phyloP scores from a whole-genome alignment of 176 grass and related monocot genomes.

The Eremochloa ophiuroides region DNA sequence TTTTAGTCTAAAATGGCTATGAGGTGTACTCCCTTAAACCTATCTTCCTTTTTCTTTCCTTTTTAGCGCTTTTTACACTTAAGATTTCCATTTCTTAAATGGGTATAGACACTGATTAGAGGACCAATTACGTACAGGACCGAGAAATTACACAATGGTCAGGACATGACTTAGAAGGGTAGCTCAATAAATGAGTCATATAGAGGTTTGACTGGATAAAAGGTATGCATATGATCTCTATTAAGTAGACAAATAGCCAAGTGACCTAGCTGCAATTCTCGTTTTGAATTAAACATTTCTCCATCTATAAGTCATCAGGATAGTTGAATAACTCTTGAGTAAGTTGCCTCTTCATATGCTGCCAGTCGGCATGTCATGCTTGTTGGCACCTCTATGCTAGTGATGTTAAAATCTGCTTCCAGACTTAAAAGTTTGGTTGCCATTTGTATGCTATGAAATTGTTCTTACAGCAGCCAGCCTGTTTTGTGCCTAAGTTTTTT shows the following conservation, averaged over 20 bases:
- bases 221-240: background rate
- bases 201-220: background rate
- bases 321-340: background rate
- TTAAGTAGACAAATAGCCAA: background rate
- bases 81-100: background rate
- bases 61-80: background rate
- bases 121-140: background rate
- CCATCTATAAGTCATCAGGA: background rate
- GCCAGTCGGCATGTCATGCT: background rate
- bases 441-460: background rate
- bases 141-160: background rate
- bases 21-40: background rate
- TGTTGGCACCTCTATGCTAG: background rate
- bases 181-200: background rate
- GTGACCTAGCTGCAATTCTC: background rate
- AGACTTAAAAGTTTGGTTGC: background rate
- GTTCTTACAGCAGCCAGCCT: background rate
- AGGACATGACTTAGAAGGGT: background rate
- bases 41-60: background rate
- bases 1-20: background rate
- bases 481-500: background rate
- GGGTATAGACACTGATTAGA: background rate
- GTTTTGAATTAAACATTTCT: background rate
- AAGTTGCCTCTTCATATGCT: background rate
- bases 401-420: background rate